These are phyloP conservation scores for Ilex asprella DNA, from an alignment of 257 asterid genomes.

Conservation along the genomic window DNA sequence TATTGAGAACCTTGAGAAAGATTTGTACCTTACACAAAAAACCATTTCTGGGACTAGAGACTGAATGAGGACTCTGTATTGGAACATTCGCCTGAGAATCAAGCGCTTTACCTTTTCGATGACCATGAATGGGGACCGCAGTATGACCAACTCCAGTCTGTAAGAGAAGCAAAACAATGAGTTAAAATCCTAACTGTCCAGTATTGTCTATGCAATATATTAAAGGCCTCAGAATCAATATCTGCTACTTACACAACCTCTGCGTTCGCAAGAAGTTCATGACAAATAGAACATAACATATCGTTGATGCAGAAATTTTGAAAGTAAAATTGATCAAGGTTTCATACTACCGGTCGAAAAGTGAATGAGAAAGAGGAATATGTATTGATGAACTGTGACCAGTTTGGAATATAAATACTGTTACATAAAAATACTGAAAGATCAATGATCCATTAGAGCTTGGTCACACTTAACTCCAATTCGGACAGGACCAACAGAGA, in stretches of 20 bases:
- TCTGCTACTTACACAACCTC: not conserved
- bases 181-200: constrained; percentile 1
- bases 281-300: not conserved
- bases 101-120: constrained; percentile 21
- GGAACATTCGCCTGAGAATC: constrained; percentile 23
- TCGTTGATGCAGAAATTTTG: not conserved
- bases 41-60: constrained; percentile 38
- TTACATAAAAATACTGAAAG: too few species aligned
- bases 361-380: not conserved
- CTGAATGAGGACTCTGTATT: constrained; percentile 36
- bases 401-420: too few species aligned
- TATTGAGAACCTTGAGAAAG: too few species aligned
- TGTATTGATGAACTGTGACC: not conserved
- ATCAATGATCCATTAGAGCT: too few species aligned
- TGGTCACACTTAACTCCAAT: too few species aligned
- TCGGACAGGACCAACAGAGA: too few species aligned
- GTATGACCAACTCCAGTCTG: constrained; percentile 33
- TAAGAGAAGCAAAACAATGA: constrained; percentile 2
- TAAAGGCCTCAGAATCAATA: constrained; percentile 1
- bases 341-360: not conserved
- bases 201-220: not conserved
- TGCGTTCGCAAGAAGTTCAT: not conserved
- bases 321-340: not conserved
- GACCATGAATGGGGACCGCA: constrained; percentile 31
- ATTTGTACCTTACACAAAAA: constrained; percentile 27